Evolutionary conservation across 1,284 basidiomycete genomes (phyloP), one percentile per base, ranked within the genome.

Genomic region (Cutaneotrichosporon cutaneum): DNA sequence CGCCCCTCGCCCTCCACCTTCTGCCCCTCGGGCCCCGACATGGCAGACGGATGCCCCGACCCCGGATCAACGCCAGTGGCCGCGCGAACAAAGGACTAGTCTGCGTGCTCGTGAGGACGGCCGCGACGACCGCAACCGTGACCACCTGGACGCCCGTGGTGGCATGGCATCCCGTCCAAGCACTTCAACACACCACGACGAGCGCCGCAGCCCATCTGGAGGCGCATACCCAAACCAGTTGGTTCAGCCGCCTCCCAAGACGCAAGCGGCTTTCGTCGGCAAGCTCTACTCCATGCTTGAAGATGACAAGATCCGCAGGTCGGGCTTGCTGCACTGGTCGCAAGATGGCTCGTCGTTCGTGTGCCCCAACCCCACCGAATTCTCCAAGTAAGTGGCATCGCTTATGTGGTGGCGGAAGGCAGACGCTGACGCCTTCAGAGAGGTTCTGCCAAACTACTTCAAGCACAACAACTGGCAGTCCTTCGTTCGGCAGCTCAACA

Each of bases 401-500:
- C 16, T 8, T 45, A 9, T 10, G 14, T 11, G 3, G 13, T 22
- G 8, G 21, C 18, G 33, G 9, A 16, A n/a, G 11, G 24, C 2
- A 21, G 35, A 22, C 32, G 48, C 61, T 66, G 48, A 66, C 24
- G 36, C 11, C 5, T 35, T 14, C 64, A 78, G 78, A 59, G 65
- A 69, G 7, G 72, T 80, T 7, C 67, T 82, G 3, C 81, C 81
- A 0, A 75, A 78, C 44, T 81, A 73, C 61, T 82, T 81, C 78
- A 80, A 81, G 67, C 81, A 82, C 61, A 78, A 77, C 63, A 82
- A 82, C 61, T 82, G 80, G 72, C 77, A 80, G 59, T 77, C 74
- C 8, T 82, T 82, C 60, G 78, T 82, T 7, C 73, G 81, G 8
- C 81, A 82, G 62, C 66, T 80, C 27, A 77, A 79, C 66, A 79